Base-by-base conservation (phyloP, 2,329 filamentous ascomycete genomes). In the Trichophyton simii region DNA sequence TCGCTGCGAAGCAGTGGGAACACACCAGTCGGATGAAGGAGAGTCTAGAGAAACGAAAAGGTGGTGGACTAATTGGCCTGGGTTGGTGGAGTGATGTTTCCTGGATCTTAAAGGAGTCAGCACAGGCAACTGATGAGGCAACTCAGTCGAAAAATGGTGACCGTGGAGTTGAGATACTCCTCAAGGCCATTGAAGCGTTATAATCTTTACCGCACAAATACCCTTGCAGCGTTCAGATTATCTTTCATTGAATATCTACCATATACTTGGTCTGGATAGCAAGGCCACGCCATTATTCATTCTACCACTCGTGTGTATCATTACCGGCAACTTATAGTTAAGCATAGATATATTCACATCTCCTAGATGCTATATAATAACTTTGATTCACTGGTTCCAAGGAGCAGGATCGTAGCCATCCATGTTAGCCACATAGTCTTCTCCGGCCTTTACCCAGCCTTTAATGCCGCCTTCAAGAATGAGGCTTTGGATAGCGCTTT, bases 11-110 rank as follows among this genome's bases (percentile, higher is more conserved):
- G 67, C 89, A 91, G 69, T 97, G 94, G 91, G 94, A 99, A 76
- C 91, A 96, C 73, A 97, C 94, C 0, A 92, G 88, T 67, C 81
- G 90, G 20, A 80, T 97, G 64, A 94, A 91, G 74, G 91, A 96
- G 73, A 91, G 88, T 63, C 78, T 96, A 63, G 90, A 96, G 68
- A 85, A 85, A 67, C 88, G 87, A 13, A 89, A 86, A 72, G 85
- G 84, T 20, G 87, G 87, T 4, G 88, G 87, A 57, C 91, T 91
- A 69, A 84, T 97, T 61, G 90, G 90, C 0, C 76, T 97, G 15
- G 92, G 92, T 0, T 76, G 95, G 67, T 82, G 94, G 72, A 97
- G 92, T 70, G 92, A 97, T 77, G 81, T 97, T 50, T 86, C 88
- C 3, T 87, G 86, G 76, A 75, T 94, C 61, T 76, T 96, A 28